These are phyloP conservation scores for Trametes cingulata DNA, from an alignment of 768 basidiomycete species.

Conservation along the genomic window DNA sequence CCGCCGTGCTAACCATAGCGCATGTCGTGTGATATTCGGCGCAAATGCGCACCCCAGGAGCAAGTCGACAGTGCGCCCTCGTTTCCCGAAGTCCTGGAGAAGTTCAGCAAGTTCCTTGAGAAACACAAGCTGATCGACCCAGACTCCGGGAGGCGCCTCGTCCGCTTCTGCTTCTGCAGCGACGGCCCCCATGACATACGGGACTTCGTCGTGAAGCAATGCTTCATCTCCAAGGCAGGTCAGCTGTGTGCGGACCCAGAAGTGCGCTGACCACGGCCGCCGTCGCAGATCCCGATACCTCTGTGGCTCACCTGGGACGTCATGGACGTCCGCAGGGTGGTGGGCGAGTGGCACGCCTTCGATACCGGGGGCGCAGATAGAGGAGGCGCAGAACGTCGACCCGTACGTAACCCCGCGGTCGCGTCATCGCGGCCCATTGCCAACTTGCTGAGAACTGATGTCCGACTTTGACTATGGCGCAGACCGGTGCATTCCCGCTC, in stretches of 20 bases:
- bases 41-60: conserved; percentile 46
- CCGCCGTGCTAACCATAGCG: conserved; percentile 2
- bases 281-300: conserved; percentile 62
- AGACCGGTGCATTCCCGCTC: conserved; percentile 21
- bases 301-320: conserved; percentile 73
- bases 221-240: conserved; percentile 78
- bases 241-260: conserved; percentile 9
- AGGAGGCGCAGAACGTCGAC: not conserved
- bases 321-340: conserved; percentile 69
- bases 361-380: not conserved
- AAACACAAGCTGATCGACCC: conserved; percentile 69
- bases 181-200: conserved; percentile 84
- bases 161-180: conserved; percentile 78
- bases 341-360: conserved; percentile 44
- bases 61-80: conserved; percentile 79
- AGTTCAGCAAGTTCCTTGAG: conserved; percentile 66
- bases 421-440: not conserved
- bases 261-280: conserved; percentile 7
- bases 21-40: conserved; percentile 3
- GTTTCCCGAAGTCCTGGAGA: conserved; percentile 67
- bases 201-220: conserved; percentile 88
- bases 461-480: not conserved
- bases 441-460: not conserved
- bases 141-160: conserved; percentile 52
- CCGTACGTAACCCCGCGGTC: not conserved